phyloP scores from a whole-genome alignment of 257 asterid species.

The Coffea eugenioides region DNA sequence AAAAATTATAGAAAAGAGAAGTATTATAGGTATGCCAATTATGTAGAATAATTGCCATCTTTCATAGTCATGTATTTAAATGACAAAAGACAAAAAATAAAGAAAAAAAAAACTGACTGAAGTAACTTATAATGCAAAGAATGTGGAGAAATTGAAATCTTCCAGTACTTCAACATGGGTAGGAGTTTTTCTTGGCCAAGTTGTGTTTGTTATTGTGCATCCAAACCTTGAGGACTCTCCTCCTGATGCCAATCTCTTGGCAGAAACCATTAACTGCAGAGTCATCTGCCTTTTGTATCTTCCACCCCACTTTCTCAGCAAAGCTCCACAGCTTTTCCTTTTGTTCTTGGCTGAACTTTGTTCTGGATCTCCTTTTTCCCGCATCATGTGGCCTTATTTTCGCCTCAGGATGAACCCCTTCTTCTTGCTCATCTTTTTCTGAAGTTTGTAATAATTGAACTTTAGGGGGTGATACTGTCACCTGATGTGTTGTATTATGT shows the following conservation, averaged over 20 bases:
- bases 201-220: constrained; percentile 82
- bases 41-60: too few species aligned
- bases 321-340: constrained; percentile 78
- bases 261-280: constrained; percentile 67
- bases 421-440: constrained; percentile 52
- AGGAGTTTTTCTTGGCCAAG: constrained; percentile 46
- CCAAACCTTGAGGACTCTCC: constrained; percentile 85
- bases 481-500: constrained; percentile 29
- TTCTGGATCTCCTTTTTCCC: constrained; percentile 66
- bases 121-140: not conserved
- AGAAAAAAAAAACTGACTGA: too few species aligned
- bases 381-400: constrained; percentile 17
- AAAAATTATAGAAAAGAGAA: too few species aligned
- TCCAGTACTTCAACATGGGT: not conserved
- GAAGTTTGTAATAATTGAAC: constrained; percentile 40
- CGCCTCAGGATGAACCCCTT: constrained; percentile 11
- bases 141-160: not conserved
- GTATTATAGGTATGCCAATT: too few species aligned
- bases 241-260: constrained; percentile 69
- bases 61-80: too few species aligned
- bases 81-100: too few species aligned
- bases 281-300: constrained; percentile 75
- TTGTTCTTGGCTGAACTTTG: constrained; percentile 76
- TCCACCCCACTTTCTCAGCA: constrained; percentile 90
- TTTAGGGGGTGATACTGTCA: too few species aligned